These are phyloP conservation scores for Neonectria coccinea DNA, from an alignment of 2,329 filamentous ascomycete species.

Conservation along the genomic window DNA sequence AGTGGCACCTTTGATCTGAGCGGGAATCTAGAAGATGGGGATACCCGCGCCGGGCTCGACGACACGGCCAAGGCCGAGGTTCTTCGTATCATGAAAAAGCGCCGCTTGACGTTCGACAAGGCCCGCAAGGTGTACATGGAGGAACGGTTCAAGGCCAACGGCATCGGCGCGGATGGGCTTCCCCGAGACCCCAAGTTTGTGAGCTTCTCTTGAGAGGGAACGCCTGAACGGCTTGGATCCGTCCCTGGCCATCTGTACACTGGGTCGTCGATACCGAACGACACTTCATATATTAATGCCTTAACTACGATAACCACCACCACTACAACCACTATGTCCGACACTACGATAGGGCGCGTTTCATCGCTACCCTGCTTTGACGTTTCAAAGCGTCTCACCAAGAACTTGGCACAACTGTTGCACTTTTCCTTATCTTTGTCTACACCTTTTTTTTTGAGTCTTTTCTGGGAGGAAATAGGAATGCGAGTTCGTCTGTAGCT, in stretches of 20 bases:
- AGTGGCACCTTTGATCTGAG: slow-evolving; percentile 85
- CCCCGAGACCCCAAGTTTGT: slow-evolving; percentile 96
- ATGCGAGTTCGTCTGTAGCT: slow-evolving; percentile 9
- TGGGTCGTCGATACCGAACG: not conserved
- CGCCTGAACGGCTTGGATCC: not conserved
- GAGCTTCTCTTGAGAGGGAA: slow-evolving; percentile 71
- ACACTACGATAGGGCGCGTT: not conserved
- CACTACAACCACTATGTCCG: not conserved
- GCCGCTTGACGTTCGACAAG: slow-evolving; percentile 88
- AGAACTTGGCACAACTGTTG: slow-evolving; percentile 38
- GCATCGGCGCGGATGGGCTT: slow-evolving; percentile 87
- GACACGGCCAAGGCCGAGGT: slow-evolving; percentile 84
- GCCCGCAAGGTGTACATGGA: slow-evolving; percentile 89
- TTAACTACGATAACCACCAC: not conserved
- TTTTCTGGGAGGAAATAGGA: slow-evolving; percentile 11
- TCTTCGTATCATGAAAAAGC: slow-evolving; percentile 88
- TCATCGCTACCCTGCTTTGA: not conserved
- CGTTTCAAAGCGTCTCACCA: not conserved
- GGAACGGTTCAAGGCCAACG: slow-evolving; percentile 85
- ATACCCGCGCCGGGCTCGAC: slow-evolving; percentile 84
- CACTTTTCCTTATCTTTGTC: slow-evolving; percentile 30
- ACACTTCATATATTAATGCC: slow-evolving; percentile 9
- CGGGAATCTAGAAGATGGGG: slow-evolving; percentile 82
- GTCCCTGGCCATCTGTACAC: slow-evolving; percentile 7
- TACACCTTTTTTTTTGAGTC: slow-evolving; percentile 22